Base-by-base conservation (phyloP, 2,329 filamentous ascomycete genomes). In the Alternaria ventricosa region DNA sequence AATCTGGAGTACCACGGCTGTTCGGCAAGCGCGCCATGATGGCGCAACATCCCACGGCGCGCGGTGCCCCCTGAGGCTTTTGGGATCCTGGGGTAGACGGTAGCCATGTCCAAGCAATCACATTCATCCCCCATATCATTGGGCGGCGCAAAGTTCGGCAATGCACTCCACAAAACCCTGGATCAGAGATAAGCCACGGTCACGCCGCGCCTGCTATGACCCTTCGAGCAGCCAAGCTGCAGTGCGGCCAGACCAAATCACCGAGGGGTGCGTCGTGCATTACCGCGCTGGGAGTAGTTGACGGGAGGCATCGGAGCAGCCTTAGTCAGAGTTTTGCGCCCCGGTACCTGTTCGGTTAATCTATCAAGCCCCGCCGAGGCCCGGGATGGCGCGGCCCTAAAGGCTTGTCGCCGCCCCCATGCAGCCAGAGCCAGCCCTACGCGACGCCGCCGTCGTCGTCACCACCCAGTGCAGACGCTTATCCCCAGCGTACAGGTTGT, bases 341-440 rank as follows among this genome's bases (percentile, higher is more conserved):
- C 65, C 57, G 65, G 60, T 61, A 46, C 64, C 63, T 60, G 20
- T 65, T 64, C 65, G 70, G 70, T 58, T 58, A 66, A 60, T 64
- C 55, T 58, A 41, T 64, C 64, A 68, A 75, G 69, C 57, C 60
- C 51, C 64, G 65, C 66, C 65, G 64, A 67, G 66, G 49, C 46
- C 60, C 63, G 61, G 71, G 69, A 62, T 63, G 66, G 61, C 62
- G 68, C 63, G 61, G 59, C 55, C 59, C 55, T 36, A 33, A 63
- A 71, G 62, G 74, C 72, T 76, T 74, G 67, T 67, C 50, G 53
- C 58, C 27, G 65, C 56, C 63, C 55, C 61, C 61, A 45, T n/a
- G 9, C 58, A 55, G 54, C 57, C 36, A 51, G 45, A 41, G 43
- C 41, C 61, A 65, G 59, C 65, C 59, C 56, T 65, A 63, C 65